Conservation (phyloP, 768 basidiomycete species). For the Trametopsis cervina region DNA sequence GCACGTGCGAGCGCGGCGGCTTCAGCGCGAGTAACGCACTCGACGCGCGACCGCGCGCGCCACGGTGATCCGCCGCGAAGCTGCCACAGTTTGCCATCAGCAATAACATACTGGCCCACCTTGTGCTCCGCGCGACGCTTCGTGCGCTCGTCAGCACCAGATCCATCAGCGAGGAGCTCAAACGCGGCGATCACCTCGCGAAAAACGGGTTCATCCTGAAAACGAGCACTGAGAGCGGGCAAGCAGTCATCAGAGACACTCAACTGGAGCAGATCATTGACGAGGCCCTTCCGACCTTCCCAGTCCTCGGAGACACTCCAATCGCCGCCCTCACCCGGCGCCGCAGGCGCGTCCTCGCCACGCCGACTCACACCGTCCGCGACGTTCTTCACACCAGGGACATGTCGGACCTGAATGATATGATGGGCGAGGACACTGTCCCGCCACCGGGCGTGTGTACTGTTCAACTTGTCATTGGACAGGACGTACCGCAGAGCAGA, state of each 20-base stretch:
- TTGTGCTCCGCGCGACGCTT: constrained; percentile 2
- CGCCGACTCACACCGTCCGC: constrained; percentile 22
- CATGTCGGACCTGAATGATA: constrained; percentile 19
- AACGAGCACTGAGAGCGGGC: neutral
- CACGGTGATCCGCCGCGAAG: constrained; percentile 11
- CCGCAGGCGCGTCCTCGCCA: constrained; percentile 8
- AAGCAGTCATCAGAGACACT: neutral
- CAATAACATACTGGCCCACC: constrained; percentile 6
- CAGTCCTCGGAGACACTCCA: constrained; percentile 25
- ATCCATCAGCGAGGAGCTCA: neutral
- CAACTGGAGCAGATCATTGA: constrained; percentile 10
- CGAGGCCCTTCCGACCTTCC: constrained; percentile 15
- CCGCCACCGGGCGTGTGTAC: constrained; percentile 28
- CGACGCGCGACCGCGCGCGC: constrained; percentile 6
- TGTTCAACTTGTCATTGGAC: constrained; percentile 20
- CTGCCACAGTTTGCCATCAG: constrained; percentile 19
- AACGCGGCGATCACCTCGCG: constrained; percentile 8
- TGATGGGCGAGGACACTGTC: constrained; percentile 27
- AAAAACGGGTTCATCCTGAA: constrained; percentile 7
- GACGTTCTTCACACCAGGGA: constrained; percentile 18
- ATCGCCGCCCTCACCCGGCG: constrained; percentile 10
- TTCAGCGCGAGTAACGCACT: constrained; percentile 4
- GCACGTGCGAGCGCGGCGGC: constrained; percentile 8
- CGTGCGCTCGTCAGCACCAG: neutral
- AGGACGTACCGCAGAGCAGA: constrained; percentile 28